Base-by-base conservation (phyloP, 2,329 filamentous ascomycete genomes). In the Shiraia sp. region DNA sequence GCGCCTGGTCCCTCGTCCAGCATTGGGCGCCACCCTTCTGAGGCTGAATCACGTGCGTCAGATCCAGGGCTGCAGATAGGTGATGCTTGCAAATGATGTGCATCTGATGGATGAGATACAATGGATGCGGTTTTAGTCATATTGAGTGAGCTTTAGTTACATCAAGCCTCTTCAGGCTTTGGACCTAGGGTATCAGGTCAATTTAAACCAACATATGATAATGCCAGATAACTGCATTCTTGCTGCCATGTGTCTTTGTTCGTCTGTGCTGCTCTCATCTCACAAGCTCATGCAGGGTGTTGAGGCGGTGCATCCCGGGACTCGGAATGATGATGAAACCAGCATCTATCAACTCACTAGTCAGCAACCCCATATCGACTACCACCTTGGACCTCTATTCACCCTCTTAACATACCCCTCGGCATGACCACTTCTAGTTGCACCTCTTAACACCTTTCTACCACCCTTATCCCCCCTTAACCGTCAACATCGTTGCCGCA, bases 251-350 rank as follows among this genome's bases (percentile, higher is more conserved):
- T n/a, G n/a, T n/a, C n/a, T n/a, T n/a, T n/a, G n/a, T n/a, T n/a
- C n/a, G n/a, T n/a, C n/a, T n/a, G n/a, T n/a, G n/a, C n/a, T n/a
- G n/a, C n/a, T n/a, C 19, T 5, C 4, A 22, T 4, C 31, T 14
- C 29, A 14, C 4, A 12, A 5, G 29, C 19, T 30, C 36, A 29
- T 49, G 40, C 45, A 47, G 42, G 31, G 17, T 33, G n/a, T 37
- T 30, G 42, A 42, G 42, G 47, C 47, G 42, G 46, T 47, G 49
- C 46, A 32, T 32, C 42, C 31, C 41, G 39, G 49, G 42, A 45
- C 42, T 38, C 47, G 42, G 51, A 45, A 40, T 46, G 43, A 51
- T 30, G 53, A 53, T 55, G 55, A 58, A 56, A 57, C 53, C 45
- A 45, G 40, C 31, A 42, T 22, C 46, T 39, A 42, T 26, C 36